Evolutionary conservation across 768 basidiomycete genomes (phyloP).

Genomic region (Kwoniella sp.): DNA sequence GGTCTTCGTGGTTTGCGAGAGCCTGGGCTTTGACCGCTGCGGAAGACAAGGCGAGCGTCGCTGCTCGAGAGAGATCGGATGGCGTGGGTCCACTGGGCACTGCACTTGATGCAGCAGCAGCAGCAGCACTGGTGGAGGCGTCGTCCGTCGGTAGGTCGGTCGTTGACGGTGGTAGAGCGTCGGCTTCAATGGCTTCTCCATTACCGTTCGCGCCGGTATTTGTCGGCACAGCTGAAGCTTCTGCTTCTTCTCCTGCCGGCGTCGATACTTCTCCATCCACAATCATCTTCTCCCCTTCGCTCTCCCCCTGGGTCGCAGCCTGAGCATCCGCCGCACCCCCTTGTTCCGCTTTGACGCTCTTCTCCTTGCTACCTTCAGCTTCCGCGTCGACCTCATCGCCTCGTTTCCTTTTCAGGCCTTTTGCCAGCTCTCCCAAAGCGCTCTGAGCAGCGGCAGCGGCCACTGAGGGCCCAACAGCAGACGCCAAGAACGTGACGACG

Average conservation of each 20-base stretch:
- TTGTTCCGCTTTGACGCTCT: conserved; percentile 28
- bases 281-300: conserved; percentile 57
- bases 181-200: conserved; percentile 13
- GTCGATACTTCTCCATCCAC: conserved; percentile 58
- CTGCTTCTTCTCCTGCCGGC: background rate
- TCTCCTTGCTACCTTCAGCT: conserved; percentile 28
- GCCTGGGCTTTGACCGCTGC: conserved; percentile 81
- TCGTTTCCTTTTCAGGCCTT: conserved; percentile 60
- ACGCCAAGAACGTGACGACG: conserved; percentile 92
- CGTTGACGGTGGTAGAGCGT: background rate
- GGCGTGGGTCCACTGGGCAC: conserved; percentile 60
- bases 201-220: conserved; percentile 10
- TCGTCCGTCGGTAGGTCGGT: background rate
- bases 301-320: conserved; percentile 20
- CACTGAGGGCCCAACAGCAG: conserved; percentile 80
- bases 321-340: conserved; percentile 3
- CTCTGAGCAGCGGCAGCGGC: conserved; percentile 93
- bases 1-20: conserved; percentile 80
- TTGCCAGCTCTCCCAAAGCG: conserved; percentile 78
- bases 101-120: conserved; percentile 32
- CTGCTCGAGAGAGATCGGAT: conserved; percentile 77
- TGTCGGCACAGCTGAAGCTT: background rate
- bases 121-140: background rate
- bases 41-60: conserved; percentile 81
- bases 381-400: conserved; percentile 29